phyloP scores from a whole-genome alignment of 768 basidiomycete genomes.

The Kondoa malvinella region DNA sequence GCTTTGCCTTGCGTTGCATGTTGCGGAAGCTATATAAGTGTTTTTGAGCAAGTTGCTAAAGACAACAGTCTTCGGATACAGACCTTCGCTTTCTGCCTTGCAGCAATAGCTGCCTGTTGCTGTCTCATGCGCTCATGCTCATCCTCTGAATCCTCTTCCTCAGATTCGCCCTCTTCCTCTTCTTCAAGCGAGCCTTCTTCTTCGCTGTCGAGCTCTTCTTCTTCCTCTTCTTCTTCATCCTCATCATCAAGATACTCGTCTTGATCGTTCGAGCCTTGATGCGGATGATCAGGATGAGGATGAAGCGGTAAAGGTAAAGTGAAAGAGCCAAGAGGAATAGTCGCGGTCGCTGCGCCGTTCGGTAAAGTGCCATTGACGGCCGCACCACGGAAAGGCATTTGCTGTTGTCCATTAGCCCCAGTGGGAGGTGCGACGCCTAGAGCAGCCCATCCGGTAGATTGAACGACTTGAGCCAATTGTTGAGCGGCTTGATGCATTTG shows the following conservation, averaged over 20 bases:
- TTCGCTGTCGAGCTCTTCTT: slow-evolving; percentile 11
- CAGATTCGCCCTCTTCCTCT: slow-evolving; percentile 5
- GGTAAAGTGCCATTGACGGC: not conserved
- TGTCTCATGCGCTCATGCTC: not conserved
- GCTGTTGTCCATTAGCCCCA: slow-evolving; percentile 26
- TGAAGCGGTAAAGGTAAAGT: slow-evolving; percentile 24
- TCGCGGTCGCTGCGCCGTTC: slow-evolving; percentile 13
- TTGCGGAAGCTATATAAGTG: not conserved
- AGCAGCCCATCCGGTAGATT: slow-evolving; percentile 19
- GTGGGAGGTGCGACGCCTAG: not conserved
- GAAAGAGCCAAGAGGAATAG: slow-evolving; percentile 25
- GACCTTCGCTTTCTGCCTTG: not conserved
- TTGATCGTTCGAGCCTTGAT: not conserved
- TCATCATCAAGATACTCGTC: slow-evolving; percentile 12
- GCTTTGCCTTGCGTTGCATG: not conserved
- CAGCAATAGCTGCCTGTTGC: not conserved
- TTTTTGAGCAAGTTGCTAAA: not conserved
- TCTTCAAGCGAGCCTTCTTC: slow-evolving; percentile 12
- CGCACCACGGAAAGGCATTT: slow-evolving; percentile 25
- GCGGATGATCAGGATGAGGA: slow-evolving; percentile 16
- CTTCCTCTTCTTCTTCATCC: slow-evolving; percentile 9
- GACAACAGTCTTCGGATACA: not conserved
- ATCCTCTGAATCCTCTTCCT: not conserved
- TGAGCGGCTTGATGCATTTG: slow-evolving; percentile 26
- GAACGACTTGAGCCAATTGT: slow-evolving; percentile 28